phyloP scores from a whole-genome alignment of 139 green algal genomes.

The Desmodesmus armatus region DNA sequence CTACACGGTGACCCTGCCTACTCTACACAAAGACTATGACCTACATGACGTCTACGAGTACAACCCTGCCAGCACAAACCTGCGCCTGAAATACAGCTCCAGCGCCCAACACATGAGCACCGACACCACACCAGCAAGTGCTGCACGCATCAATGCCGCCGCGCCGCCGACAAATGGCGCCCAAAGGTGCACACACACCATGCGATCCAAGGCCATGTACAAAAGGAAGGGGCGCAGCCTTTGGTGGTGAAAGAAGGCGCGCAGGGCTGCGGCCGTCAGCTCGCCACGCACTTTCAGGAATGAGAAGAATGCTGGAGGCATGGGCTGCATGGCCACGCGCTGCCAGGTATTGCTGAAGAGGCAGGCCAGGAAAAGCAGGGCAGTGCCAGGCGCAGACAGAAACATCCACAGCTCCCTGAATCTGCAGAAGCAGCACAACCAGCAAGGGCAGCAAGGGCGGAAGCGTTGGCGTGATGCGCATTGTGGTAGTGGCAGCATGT shows the following conservation, averaged over 20 bases:
- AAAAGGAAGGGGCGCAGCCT: slow-evolving; percentile 9
- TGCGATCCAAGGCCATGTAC: background rate
- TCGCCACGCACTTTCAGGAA: slow-evolving; percentile 9
- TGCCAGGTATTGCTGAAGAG: background rate
- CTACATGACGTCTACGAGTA: too few species aligned
- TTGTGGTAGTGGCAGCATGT: background rate
- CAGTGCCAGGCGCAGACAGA: background rate
- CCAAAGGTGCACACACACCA: slow-evolving; percentile 4
- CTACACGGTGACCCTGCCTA: too few species aligned
- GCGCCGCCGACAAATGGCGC: background rate
- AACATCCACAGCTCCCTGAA: slow-evolving; percentile 29
- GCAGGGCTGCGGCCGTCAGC: slow-evolving; percentile 1
- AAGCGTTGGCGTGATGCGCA: background rate
- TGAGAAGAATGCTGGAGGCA: background rate
- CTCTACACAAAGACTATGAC: too few species aligned
- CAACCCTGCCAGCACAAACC: slow-evolving; percentile 28
- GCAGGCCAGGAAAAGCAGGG: background rate
- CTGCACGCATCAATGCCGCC: background rate
- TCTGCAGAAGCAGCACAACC: slow-evolving; percentile 8
- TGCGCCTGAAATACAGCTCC: slow-evolving; percentile 21
- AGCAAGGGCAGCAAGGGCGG: background rate
- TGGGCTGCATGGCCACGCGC: background rate
- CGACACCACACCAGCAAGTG: slow-evolving; percentile 3
- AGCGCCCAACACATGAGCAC: slow-evolving; percentile 7
- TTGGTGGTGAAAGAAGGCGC: slow-evolving; percentile 34